These are phyloP conservation scores for Helotiales sp. DNA, from an alignment of 2,329 filamentous ascomycete species.

Conservation along the genomic window DNA sequence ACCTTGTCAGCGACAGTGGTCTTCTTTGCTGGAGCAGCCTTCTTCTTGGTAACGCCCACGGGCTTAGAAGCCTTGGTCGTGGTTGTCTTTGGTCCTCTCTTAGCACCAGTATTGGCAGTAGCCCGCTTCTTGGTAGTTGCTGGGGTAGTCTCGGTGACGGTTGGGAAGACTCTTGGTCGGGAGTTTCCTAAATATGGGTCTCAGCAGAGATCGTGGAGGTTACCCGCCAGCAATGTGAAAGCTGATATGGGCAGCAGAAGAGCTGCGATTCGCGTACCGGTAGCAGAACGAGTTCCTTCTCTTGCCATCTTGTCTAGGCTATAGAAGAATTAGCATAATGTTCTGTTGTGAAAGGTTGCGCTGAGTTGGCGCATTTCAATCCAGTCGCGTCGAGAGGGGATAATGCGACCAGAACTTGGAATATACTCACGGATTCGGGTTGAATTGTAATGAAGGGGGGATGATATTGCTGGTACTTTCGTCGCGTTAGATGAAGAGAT, in stretches of 20 bases:
- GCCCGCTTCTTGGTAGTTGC: conserved; percentile 30
- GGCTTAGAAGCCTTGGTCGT: conserved; percentile 35
- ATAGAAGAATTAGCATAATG: conserved; percentile 24
- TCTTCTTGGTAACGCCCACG: conserved; percentile 35
- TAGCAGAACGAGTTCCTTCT: conserved; percentile 32
- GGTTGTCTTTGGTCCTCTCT: conserved; percentile 34
- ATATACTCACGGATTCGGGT: conserved; percentile 28
- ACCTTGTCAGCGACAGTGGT: conserved; percentile 32
- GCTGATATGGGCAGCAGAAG: conserved; percentile 14
- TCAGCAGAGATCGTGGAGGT: conserved; percentile 24
- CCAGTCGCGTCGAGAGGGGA: conserved; percentile 25
- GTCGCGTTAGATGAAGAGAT: conserved; percentile 18
- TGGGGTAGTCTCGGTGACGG: conserved; percentile 28
- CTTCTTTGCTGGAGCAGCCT: conserved; percentile 35
- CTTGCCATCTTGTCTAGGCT: conserved; percentile 34
- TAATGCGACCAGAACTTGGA: conserved; percentile 22
- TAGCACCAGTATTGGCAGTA: conserved; percentile 32
- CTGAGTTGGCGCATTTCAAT: conserved; percentile 27
- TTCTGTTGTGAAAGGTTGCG: conserved; percentile 25
- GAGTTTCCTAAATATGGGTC: conserved; percentile 30
- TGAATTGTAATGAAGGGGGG: neutral
- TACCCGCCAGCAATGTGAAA: conserved; percentile 27
- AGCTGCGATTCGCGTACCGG: conserved; percentile 26
- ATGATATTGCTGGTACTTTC: conserved; percentile 6
- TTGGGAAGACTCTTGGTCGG: conserved; percentile 30